Percentiles rank a stretch among this genome's conserved stretches.
Conservation (phyloP, 2,329 filamentous ascomycete genomes). For the Nemania serpens region DNA sequence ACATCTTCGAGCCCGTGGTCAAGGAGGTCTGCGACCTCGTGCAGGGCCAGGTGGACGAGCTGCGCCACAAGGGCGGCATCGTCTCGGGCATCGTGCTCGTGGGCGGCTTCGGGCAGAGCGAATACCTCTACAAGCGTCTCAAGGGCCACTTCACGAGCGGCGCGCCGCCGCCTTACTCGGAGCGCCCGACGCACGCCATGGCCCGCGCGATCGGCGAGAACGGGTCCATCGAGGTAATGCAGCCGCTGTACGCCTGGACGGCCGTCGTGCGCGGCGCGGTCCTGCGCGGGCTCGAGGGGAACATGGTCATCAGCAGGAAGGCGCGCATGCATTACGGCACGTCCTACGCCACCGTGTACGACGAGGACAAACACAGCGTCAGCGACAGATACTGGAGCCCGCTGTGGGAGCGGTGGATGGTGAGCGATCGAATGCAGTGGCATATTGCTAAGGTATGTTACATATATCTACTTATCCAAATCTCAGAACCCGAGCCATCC, state of each 20-base stretch:
- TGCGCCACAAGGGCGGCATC: slow-evolving; percentile 64
- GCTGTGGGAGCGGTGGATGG: slow-evolving; percentile 83
- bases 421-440: slow-evolving; percentile 83
- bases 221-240: slow-evolving; percentile 75
- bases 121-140: slow-evolving; percentile 73
- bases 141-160: slow-evolving; percentile 69
- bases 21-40: slow-evolving; percentile 72
- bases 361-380: slow-evolving; percentile 73
- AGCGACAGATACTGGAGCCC: slow-evolving; percentile 79
- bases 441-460: slow-evolving; percentile 73
- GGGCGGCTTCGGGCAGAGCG: slow-evolving; percentile 79
- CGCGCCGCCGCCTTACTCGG: slow-evolving; percentile 67
- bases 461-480: neutral
- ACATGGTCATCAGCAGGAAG: slow-evolving; percentile 76
- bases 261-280: slow-evolving; percentile 80
- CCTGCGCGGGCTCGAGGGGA: slow-evolving; percentile 74
- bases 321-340: slow-evolving; percentile 80
- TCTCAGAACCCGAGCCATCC: neutral
- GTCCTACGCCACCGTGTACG: slow-evolving; percentile 80
- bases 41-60: slow-evolving; percentile 67
- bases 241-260: slow-evolving; percentile 82
- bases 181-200: slow-evolving; percentile 69
- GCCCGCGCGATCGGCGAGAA: slow-evolving; percentile 50
- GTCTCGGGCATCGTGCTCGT: slow-evolving; percentile 80
- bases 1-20: slow-evolving; percentile 76